phyloP scores from a whole-genome alignment of 2,329 filamentous ascomycete species.

The Basipetospora chlamydospora region DNA sequence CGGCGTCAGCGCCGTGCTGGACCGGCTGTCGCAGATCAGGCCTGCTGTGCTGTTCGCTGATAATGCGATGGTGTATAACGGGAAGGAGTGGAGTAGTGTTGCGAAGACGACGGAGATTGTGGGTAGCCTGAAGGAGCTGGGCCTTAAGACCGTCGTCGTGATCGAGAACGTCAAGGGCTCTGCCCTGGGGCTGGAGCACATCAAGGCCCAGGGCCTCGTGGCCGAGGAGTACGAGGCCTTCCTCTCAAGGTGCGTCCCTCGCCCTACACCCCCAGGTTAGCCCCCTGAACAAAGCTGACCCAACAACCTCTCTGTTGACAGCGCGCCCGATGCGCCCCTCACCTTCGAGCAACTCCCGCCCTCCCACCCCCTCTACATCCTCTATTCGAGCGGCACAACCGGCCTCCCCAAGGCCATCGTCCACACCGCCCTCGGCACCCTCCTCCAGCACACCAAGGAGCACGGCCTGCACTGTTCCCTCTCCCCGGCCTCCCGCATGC shows the following conservation, averaged over 20 bases:
- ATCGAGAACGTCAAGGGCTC: constrained; percentile 36
- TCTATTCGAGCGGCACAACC: constrained; percentile 89
- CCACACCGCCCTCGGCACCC: constrained; percentile 75
- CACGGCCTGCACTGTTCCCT: constrained; percentile 80
- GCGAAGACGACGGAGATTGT: constrained; percentile 69
- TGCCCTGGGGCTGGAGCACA: constrained; percentile 23
- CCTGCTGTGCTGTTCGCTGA: constrained; percentile 76
- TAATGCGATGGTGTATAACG: constrained; percentile 82
- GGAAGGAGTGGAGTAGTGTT: constrained; percentile 69
- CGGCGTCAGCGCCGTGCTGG: constrained; percentile 79
- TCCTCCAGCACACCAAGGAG: constrained; percentile 96
- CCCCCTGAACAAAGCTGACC: no score
- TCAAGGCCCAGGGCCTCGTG: constrained; percentile 23
- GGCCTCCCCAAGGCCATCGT: constrained; percentile 82
- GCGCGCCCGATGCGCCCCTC: constrained; percentile 29
- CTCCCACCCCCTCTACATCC: constrained; percentile 81
- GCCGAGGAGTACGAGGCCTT: constrained; percentile 31
- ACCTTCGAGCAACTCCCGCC: constrained; percentile 66
- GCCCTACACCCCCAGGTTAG: background rate
- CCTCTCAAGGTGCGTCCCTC: constrained; percentile 13
- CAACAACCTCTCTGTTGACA: constrained; percentile 5
- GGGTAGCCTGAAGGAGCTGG: constrained; percentile 40
- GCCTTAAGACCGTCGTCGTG: constrained; percentile 57
- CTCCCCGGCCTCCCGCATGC: constrained; percentile 53
- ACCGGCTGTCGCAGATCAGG: constrained; percentile 72